These are phyloP conservation scores for Gloeopeniophorella convolvens DNA, from an alignment of 768 basidiomycete genomes.

Conservation along the genomic window DNA sequence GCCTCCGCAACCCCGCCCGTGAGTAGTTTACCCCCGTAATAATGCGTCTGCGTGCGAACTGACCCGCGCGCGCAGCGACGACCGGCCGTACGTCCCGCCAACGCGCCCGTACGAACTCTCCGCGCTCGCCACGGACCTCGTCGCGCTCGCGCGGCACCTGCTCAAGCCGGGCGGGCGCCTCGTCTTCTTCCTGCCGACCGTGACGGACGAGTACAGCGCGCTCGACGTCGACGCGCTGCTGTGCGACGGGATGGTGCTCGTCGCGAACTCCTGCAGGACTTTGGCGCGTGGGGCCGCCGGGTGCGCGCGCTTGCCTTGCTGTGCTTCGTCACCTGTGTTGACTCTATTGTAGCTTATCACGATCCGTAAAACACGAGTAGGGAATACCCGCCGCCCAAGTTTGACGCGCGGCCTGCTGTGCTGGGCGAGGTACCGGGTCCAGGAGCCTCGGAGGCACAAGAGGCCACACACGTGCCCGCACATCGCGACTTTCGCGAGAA, in stretches of 20 bases:
- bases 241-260: conserved; percentile 81
- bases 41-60: not conserved
- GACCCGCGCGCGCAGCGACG: conserved; percentile 36
- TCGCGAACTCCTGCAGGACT: conserved; percentile 90
- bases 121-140: conserved; percentile 72
- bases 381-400: conserved; percentile 47
- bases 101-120: conserved; percentile 91
- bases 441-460: not conserved
- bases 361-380: conserved; percentile 60
- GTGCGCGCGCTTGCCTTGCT: conserved; percentile 47
- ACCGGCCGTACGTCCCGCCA: conserved; percentile 78
- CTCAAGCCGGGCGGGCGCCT: conserved; percentile 82
- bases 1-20: conserved; percentile 33
- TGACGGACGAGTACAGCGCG: conserved; percentile 85
- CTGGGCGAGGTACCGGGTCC: no score
- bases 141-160: conserved; percentile 74
- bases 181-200: conserved; percentile 93
- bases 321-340: not conserved
- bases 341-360: conserved; percentile 71
- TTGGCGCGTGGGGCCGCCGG: conserved; percentile 91
- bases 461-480: conserved; percentile 53
- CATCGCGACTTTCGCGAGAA: conserved; percentile 87
- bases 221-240: conserved; percentile 75
- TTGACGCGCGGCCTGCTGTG: conserved; percentile 30
- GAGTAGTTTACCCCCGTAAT: conserved; percentile 23